phyloP scores from a whole-genome alignment of 352 stramenopile genomes.

The Albugo laibachii region DNA sequence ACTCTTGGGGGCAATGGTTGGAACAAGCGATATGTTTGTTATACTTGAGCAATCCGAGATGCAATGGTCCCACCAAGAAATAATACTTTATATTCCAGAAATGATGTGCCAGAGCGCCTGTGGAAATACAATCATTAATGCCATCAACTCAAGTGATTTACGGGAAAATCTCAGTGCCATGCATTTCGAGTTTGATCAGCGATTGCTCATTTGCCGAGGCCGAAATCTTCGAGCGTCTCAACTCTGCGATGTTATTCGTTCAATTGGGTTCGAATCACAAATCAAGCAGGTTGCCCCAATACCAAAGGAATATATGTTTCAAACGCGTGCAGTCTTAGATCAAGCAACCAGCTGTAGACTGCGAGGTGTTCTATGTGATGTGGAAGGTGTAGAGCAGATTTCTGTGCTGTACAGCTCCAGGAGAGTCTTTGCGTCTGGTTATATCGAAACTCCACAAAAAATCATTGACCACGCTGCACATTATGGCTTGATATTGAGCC shows the following conservation, averaged over 20 bases:
- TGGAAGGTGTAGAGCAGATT: too few relatives aligned
- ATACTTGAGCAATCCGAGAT: not conserved
- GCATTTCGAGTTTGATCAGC: constrained; percentile 33
- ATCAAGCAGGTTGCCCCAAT: constrained; percentile 18
- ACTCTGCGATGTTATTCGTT: constrained; percentile 18
- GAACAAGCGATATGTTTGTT: too few relatives aligned
- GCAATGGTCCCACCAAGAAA: constrained; percentile 31
- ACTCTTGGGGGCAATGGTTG: too few relatives aligned
- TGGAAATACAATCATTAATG: constrained; percentile 45
- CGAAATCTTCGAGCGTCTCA: constrained; percentile 16
- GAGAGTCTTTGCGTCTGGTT: too few relatives aligned
- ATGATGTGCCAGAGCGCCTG: constrained; percentile 76
- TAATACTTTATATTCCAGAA: constrained; percentile 37
- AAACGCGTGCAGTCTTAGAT: not conserved
- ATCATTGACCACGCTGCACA: too few relatives aligned
- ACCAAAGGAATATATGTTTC: constrained; percentile 3
- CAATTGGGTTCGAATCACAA: constrained; percentile 37
- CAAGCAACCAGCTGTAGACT: too few relatives aligned
- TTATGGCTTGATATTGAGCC: too few relatives aligned
- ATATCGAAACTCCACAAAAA: too few relatives aligned
- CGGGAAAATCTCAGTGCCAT: constrained; percentile 10
- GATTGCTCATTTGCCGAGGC: constrained; percentile 31
- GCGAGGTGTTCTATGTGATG: too few relatives aligned
- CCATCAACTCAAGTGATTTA: not conserved
- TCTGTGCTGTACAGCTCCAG: too few relatives aligned